Conservation (phyloP, 2,329 filamentous ascomycete species). For the Ascochyta pisi region DNA sequence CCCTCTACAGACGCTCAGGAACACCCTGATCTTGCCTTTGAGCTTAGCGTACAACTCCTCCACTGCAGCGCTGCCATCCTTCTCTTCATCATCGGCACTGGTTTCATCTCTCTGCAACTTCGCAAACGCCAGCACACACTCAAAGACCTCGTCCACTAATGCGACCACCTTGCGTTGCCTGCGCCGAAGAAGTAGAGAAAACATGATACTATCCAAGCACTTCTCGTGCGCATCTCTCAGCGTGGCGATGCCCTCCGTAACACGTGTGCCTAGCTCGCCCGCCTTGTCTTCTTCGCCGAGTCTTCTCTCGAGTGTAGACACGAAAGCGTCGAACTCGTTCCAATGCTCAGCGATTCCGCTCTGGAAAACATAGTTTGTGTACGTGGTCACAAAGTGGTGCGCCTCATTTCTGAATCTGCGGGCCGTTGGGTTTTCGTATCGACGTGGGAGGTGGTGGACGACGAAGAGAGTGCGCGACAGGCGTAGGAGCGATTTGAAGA, state of each 20-base stretch:
- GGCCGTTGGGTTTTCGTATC: constrained; percentile 28
- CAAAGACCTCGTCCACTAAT: constrained; percentile 79
- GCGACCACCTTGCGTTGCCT: constrained; percentile 75
- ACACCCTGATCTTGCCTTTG: constrained; percentile 74
- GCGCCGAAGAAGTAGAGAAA: constrained; percentile 74
- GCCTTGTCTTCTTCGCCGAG: constrained; percentile 56
- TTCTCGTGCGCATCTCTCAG: constrained; percentile 74
- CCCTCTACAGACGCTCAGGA: constrained; percentile 74
- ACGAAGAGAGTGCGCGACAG: constrained; percentile 81
- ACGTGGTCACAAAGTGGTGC: constrained; percentile 75
- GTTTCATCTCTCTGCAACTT: constrained; percentile 34
- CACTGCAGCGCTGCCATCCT: constrained; percentile 25
- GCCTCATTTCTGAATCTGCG: constrained; percentile 73
- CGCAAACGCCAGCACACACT: constrained; percentile 71
- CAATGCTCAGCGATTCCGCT: constrained; percentile 77
- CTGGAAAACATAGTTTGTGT: constrained; percentile 82
- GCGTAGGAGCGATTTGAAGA: constrained; percentile 82
- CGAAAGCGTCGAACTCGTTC: constrained; percentile 70
- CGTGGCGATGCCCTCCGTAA: constrained; percentile 67
- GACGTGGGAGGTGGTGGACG: constrained; percentile 54
- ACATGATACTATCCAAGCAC: constrained; percentile 77
- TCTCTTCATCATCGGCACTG: not conserved
- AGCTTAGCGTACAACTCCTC: constrained; percentile 68
- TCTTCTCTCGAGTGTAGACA: constrained; percentile 67
- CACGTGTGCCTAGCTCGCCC: constrained; percentile 55